Percentiles rank a stretch among this genome's conserved stretches.
These are phyloP conservation scores for Dipteronia dyeriana DNA, from an alignment of 345 rosid species.

Conservation along the genomic window DNA sequence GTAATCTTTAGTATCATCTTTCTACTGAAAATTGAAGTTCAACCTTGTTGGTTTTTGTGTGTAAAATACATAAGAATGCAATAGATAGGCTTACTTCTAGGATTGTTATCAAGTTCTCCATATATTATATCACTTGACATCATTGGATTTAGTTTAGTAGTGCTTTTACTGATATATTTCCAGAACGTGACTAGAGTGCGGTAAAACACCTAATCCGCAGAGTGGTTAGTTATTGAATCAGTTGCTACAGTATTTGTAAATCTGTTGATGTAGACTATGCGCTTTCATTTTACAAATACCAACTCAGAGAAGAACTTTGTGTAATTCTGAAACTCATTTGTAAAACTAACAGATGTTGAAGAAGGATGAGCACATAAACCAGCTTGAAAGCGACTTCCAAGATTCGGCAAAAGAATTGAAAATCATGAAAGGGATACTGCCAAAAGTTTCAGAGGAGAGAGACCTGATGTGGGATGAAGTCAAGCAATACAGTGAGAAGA, in stretches of 20 bases:
- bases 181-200: not conserved
- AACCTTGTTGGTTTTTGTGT: not conserved
- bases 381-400: slow-evolving; percentile 58
- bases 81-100: not conserved
- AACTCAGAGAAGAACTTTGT: not conserved
- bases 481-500: slow-evolving; percentile 74
- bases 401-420: slow-evolving; percentile 61
- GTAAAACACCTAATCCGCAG: too few relatives aligned
- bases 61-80: not conserved
- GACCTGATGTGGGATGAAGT: slow-evolving; percentile 84
- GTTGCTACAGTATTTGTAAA: too few relatives aligned
- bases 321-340: slow-evolving; percentile 10
- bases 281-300: not conserved
- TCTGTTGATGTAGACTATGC: not conserved
- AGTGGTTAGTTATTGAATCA: too few relatives aligned
- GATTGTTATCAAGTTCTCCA: not conserved
- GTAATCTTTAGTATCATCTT: slow-evolving; percentile 32
- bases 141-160: not conserved
- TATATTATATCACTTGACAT: not conserved
- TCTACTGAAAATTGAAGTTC: not conserved
- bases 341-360: slow-evolving; percentile 55
- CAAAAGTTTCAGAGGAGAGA: slow-evolving; percentile 77
- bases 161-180: not conserved
- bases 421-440: slow-evolving; percentile 49
- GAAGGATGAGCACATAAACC: slow-evolving; percentile 65